These are phyloP conservation scores for Candida lessepsii DNA, from an alignment of 805 yeast species.

Conservation along the genomic window DNA sequence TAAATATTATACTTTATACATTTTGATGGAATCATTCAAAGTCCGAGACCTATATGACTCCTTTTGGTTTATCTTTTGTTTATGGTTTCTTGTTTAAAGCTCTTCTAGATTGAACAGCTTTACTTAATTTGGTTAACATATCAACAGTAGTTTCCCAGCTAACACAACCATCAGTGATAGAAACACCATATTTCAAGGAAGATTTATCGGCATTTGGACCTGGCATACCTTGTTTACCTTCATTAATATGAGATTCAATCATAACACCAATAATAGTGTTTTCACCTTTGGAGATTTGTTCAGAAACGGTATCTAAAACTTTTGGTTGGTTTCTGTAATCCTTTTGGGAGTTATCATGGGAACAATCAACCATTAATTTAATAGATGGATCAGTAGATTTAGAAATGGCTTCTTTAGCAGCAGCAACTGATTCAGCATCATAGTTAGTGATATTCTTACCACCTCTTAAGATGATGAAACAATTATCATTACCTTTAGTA, in stretches of 20 bases:
- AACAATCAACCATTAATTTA: slow-evolving; percentile 93
- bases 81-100: slow-evolving; percentile 12
- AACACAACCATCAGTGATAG: slow-evolving; percentile 97
- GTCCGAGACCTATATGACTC: not conserved
- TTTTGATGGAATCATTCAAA: not conserved
- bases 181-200: slow-evolving; percentile 81
- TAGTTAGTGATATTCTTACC: slow-evolving; percentile 92
- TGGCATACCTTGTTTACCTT: slow-evolving; percentile 92
- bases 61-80: too few relatives aligned
- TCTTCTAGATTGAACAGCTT: slow-evolving; percentile 81
- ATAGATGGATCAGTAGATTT: slow-evolving; percentile 52
- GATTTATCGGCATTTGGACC: slow-evolving; percentile 58
- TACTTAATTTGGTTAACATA: slow-evolving; percentile 69
- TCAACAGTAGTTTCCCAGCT: slow-evolving; percentile 81
- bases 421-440: slow-evolving; percentile 70
- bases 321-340: slow-evolving; percentile 91
- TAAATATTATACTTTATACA: slow-evolving; percentile 4
- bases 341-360: slow-evolving; percentile 93
- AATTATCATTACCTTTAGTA: slow-evolving; percentile 88
- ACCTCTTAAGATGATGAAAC: slow-evolving; percentile 92
- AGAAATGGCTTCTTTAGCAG: slow-evolving; percentile 59
- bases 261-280: slow-evolving; percentile 83
- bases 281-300: slow-evolving; percentile 77
- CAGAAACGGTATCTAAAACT: slow-evolving; percentile 75
- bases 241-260: slow-evolving; percentile 91